Evolutionary conservation across 2,329 filamentous ascomycete genomes (phyloP), one percentile per base, ranked within the genome.

Genomic region (Aureobasidium lini): DNA sequence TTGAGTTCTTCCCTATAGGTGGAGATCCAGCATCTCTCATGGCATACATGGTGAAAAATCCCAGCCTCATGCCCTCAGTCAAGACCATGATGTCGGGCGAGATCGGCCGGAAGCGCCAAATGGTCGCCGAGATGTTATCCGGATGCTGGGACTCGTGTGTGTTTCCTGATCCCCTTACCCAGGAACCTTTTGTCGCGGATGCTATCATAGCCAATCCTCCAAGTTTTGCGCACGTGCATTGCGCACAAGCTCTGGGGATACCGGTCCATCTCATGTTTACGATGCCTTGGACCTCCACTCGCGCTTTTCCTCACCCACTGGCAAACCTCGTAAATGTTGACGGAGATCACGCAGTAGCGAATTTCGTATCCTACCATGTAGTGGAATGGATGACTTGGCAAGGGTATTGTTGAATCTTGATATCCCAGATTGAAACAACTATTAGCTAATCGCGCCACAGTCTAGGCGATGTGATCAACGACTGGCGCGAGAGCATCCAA

Each of bases 301-400:
- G 89, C 69, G 83, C 87, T 0, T 95, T 95, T 64, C 89, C 90
- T 0, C 91, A 96, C 66, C 91, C 91, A 0, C 77, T 96, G 28
- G 90, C 90, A 0, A 93, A 94, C 64, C 86, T 95, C 60, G 82
- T 89, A 63, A 84, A 84, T 1, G 84, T 86, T 0, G 90, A 90
- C 65, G 87, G 87, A 1, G 89, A 94, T 66, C 79, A 84, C 5
- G 83, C 83, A n/a, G 80, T 90, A 61, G 87, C 89, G 0, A 95
- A 94, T 66, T 93, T 89, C 68, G 79, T 95, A 60, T 89, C 87
- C 0, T 96, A 95, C 67, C 85, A 87, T 0, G 77, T 95, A 18
- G 88, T 95, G 2, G 91, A 96, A 65, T 89, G 95, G 82, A 84
- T 96, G 80, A 92, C 91, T 10, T 95, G 90, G 90, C 90, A 96